Evolutionary conservation across 2,329 filamentous ascomycete species (phyloP).

Genomic region (Ceratocystis cacaofunesta): DNA sequence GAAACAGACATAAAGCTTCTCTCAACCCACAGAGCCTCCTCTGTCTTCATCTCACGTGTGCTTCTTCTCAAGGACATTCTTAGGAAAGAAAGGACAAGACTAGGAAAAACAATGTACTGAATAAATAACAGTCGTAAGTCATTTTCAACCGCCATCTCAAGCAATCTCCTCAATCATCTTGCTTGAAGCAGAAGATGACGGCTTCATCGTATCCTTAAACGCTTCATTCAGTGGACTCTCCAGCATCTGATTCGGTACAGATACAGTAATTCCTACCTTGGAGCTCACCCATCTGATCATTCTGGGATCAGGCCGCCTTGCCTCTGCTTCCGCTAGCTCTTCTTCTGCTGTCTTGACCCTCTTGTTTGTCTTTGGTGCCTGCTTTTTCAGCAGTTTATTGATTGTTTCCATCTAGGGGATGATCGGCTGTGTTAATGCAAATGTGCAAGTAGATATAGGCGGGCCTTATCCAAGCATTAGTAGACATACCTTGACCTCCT

Average conservation of each 20-base stretch:
- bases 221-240: conserved; percentile 45
- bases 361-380: conserved; percentile 58
- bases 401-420: conserved; percentile 63
- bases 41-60: background rate
- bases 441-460: background rate
- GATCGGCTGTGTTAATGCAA: background rate
- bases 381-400: conserved; percentile 77
- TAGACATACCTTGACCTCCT: conserved; percentile 42
- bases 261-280: conserved; percentile 46
- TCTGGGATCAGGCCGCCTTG: conserved; percentile 40
- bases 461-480: background rate
- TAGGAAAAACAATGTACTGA: background rate
- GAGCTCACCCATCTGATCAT: conserved; percentile 59
- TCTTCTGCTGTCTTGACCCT: conserved; percentile 29
- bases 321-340: conserved; percentile 32
- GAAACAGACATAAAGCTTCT: background rate
- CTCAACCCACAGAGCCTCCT: background rate
- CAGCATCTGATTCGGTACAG: conserved; percentile 54
- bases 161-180: conserved; percentile 43
- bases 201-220: conserved; percentile 28
- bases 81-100: background rate
- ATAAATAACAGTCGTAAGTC: background rate
- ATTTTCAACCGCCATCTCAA: conserved; percentile 19
- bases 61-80: background rate
- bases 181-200: conserved; percentile 18